Evolutionary conservation across 768 basidiomycete species (phyloP), one percentile per base, ranked within the genome.

Genomic region (Collybia nuda): DNA sequence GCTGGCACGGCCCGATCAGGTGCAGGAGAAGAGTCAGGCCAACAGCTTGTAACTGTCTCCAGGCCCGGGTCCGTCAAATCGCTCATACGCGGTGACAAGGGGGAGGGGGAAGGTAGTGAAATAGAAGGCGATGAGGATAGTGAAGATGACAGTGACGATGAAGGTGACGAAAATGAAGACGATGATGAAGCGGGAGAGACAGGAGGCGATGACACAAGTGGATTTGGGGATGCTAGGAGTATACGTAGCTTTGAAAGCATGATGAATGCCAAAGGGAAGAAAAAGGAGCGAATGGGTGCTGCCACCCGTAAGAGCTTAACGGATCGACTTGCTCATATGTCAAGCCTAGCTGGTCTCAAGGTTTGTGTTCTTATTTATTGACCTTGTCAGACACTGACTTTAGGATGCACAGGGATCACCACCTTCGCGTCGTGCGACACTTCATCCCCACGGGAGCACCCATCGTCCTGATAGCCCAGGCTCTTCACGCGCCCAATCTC

Each of bases 221-320:
- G 40, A 62, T 72, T 51, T 56, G 68, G 44, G 63, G 91, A 92
- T 65, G 59, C 82, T 38, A 75, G 86, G 68, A 93, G 91, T 57
- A 88, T 94, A 47, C 72, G 82, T 56, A 94, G 92, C 63, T 93
- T 95, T 60, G 87, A 86, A 72, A 93, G 81, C 56, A 93, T 92
- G 91, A 72, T 92, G 76, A 84, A 76, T 61, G 72, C 74, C 32
- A 69, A 69, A 54, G 56, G 56, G 29, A 56, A 52, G 54, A 53
- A 52, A 51, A 56, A 65, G 51, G 56, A 62, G 51, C 58, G 62
- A 38, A 61, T 44, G 47, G 45, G 53, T 47, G 59, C 47, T 45
- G 59, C 50, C 51, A 45, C 76, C 37, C 70, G 92, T 48, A 86
- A 84, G 67, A 94, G 84, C 56, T 67, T 98, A 38, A 81, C 88